Evolutionary conservation across 805 yeast genomes (phyloP), one percentile per base, ranked within the genome.

Genomic region (Schwanniomyces pseudopolymorphus): DNA sequence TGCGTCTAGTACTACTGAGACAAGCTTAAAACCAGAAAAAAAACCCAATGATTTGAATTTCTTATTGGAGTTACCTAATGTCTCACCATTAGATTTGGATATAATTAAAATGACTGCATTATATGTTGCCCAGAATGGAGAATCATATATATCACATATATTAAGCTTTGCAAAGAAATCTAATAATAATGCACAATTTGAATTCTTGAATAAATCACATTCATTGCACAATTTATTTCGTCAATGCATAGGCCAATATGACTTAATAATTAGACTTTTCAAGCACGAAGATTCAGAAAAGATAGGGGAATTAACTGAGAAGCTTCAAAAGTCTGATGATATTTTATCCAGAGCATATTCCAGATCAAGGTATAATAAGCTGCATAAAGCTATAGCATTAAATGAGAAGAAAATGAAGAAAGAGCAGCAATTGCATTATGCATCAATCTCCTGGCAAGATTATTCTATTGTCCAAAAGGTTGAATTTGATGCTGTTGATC

Each of bases 381-480:
- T 58, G 5, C 63, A 69, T 39, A 70, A 70, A 44, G 67, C 67
- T 6, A 60, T 55, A 19, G 27, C 43, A 3, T 54, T 48, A 63
- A 51, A 50, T 4, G 73, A 54, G 64, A 67, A 49, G 50, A 61
- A 44, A 42, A 63, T 59, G 39, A 53, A 61, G 39, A 75, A 78
- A 33, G 75, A 74, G 47, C 52, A 57, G 22, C 67, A 64, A 46
- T 53, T 81, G 4, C 83, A 78, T 36, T 88, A 77, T 65, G 89
- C 91, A 0, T 78, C 86, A 8, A 83, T 89, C 19, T 90, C 91
- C 65, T 92, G 99, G 99, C 83, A 84, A 46, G 88, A 87, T 51
- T 92, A 91, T 59, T 72, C 76, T 2, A 72, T 88, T 14, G 85
- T 88, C 6, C 89, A 83, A 42, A 81, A 84, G 2, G 72, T 90